A percentile compares a stretch with the other conserved stretches of the same genome.
Evolutionary conservation across 2,329 filamentous ascomycete genomes (phyloP).

Genomic region (Bipolaris victoriae): DNA sequence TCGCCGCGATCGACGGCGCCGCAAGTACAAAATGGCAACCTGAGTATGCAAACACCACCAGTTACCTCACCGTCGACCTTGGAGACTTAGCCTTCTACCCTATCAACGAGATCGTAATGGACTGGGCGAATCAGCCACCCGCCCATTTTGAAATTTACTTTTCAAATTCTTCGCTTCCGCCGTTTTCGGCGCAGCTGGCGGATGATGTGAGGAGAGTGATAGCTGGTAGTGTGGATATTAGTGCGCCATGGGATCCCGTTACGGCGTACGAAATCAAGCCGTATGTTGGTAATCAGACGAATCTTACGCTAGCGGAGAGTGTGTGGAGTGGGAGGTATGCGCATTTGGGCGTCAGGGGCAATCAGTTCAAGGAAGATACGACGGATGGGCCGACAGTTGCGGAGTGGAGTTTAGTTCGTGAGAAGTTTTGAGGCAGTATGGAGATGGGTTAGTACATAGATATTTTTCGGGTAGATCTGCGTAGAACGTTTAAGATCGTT

Average conservation of each 20-base stretch:
- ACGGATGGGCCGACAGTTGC: conserved; percentile 59
- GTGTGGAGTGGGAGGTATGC: conserved; percentile 55
- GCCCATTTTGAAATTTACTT: conserved; percentile 61
- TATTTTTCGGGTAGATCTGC: not conserved
- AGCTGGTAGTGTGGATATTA: conserved; percentile 47
- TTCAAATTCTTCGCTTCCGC: conserved; percentile 54
- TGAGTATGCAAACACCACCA: conserved; percentile 54
- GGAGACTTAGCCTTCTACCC: conserved; percentile 45
- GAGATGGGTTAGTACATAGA: not conserved
- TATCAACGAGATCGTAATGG: conserved; percentile 61
- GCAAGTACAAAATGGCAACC: conserved; percentile 72
- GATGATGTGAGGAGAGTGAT: conserved; percentile 27
- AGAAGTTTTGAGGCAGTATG: conserved; percentile 8
- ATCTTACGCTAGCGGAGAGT: conserved; percentile 47
- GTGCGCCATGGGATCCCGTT: conserved; percentile 49
- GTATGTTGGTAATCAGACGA: conserved; percentile 55
- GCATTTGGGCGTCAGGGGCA: conserved; percentile 57
- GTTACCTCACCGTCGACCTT: conserved; percentile 64
- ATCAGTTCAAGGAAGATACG: conserved; percentile 45
- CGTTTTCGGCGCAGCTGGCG: conserved; percentile 15
- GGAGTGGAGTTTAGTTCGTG: conserved; percentile 55
- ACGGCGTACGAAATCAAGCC: conserved; percentile 46
- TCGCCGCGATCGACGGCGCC: conserved; percentile 70
- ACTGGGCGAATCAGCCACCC: conserved; percentile 66
- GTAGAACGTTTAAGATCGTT: not conserved